These are phyloP conservation scores for Diplodia mutila DNA, from an alignment of 2,329 filamentous ascomycete species.

Conservation along the genomic window DNA sequence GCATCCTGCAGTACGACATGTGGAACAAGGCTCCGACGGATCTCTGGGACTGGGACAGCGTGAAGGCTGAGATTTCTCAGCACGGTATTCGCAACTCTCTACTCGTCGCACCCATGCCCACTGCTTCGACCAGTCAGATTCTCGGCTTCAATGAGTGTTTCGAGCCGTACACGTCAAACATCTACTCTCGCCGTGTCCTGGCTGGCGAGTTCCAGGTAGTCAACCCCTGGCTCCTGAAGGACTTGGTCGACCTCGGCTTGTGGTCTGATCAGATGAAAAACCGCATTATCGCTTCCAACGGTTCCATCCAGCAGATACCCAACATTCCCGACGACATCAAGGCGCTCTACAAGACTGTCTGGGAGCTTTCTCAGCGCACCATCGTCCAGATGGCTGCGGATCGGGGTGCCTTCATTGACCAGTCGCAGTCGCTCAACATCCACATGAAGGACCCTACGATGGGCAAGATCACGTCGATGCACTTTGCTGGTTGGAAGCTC, in stretches of 20 bases:
- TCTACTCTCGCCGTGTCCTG: slow-evolving; percentile 96
- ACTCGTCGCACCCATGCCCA: slow-evolving; percentile 95
- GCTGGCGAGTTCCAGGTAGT: slow-evolving; percentile 99
- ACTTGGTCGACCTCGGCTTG: slow-evolving; percentile 94
- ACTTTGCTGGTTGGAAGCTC: slow-evolving; percentile 98
- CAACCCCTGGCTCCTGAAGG: slow-evolving; percentile 98
- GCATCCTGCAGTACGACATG: slow-evolving; percentile 97
- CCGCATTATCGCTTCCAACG: slow-evolving; percentile 95
- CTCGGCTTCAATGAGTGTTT: slow-evolving; percentile 99
- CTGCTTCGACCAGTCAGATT: slow-evolving; percentile 95
- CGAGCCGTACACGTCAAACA: slow-evolving; percentile 99
- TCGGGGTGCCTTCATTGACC: slow-evolving; percentile 97
- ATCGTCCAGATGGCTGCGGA: slow-evolving; percentile 98
- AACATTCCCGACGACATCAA: slow-evolving; percentile 97
- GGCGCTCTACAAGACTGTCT: slow-evolving; percentile 98
- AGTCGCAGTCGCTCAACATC: slow-evolving; percentile 98
- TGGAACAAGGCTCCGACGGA: slow-evolving; percentile 93
- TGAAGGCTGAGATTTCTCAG: slow-evolving; percentile 90
- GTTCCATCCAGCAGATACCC: slow-evolving; percentile 94
- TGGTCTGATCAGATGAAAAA: slow-evolving; percentile 99
- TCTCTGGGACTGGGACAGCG: slow-evolving; percentile 91
- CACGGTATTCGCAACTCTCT: slow-evolving; percentile 95
- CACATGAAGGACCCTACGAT: slow-evolving; percentile 99
- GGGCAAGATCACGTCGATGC: slow-evolving; percentile 99
- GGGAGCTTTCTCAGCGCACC: slow-evolving; percentile 96